These are phyloP conservation scores for Fraxinus ornus DNA, from an alignment of 305 asterid species.

Conservation along the genomic window DNA sequence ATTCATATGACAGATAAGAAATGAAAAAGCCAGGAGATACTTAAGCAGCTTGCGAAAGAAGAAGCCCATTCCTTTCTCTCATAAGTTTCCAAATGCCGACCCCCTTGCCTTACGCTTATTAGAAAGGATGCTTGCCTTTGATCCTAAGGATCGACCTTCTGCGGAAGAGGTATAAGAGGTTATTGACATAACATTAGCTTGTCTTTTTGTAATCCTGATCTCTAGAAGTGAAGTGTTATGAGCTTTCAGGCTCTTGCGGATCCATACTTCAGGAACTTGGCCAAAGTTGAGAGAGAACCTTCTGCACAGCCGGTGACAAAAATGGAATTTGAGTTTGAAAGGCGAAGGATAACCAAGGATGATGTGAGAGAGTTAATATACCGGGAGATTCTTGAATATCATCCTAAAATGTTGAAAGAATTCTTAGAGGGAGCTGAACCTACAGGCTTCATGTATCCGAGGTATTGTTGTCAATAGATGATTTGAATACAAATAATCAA, in stretches of 20 bases:
- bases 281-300: conserved; percentile 98
- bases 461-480: conserved; percentile 37
- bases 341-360: conserved; percentile 93
- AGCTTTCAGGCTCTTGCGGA: conserved; percentile 86
- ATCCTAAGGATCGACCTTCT: conserved; percentile 86
- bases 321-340: conserved; percentile 96
- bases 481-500: background rate
- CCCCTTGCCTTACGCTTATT: conserved; percentile 89
- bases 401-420: conserved; percentile 94
- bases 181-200: background rate
- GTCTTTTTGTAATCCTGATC: conserved; percentile 10
- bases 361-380: conserved; percentile 89
- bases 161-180: conserved; percentile 73
- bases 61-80: conserved; percentile 69
- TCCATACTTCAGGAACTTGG: conserved; percentile 92
- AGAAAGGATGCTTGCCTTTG: conserved; percentile 94
- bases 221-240: conserved; percentile 26
- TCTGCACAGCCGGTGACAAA: conserved; percentile 93
- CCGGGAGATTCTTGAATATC: conserved; percentile 90
- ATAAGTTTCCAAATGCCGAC: conserved; percentile 82
- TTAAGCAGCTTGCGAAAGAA: conserved; percentile 92
- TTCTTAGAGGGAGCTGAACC: conserved; percentile 89
- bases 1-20: conserved; percentile 69
- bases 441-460: conserved; percentile 92
- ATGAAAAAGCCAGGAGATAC: conserved; percentile 95